Evolutionary conservation across 2,329 filamentous ascomycete genomes (phyloP).

Genomic region (Clonostachys solani): DNA sequence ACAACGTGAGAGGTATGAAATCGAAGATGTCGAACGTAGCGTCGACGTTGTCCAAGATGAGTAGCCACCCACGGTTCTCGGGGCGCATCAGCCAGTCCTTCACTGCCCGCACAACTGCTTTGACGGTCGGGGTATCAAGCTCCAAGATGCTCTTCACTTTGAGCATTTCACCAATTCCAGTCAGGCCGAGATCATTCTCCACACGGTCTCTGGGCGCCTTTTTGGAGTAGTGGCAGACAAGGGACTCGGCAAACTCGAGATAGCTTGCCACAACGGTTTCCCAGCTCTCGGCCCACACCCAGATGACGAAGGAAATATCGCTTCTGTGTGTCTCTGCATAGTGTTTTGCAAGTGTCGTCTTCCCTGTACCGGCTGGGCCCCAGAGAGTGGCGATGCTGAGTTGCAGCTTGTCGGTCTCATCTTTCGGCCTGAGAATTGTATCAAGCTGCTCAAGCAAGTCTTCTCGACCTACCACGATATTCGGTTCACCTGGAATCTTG

Average conservation of each 20-base stretch:
- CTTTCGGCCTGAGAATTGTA: slow-evolving; percentile 4
- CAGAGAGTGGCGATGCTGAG: slow-evolving; percentile 13
- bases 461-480: slow-evolving; percentile 3
- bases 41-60: slow-evolving; percentile 15
- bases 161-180: slow-evolving; percentile 14
- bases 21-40: slow-evolving; percentile 14
- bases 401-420: slow-evolving; percentile 4
- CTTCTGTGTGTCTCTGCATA: slow-evolving; percentile 12
- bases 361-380: slow-evolving; percentile 12
- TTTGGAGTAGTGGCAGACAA: slow-evolving; percentile 13
- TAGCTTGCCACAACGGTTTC: slow-evolving; percentile 16
- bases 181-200: slow-evolving; percentile 14
- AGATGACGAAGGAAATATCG: slow-evolving; percentile 15
- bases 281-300: slow-evolving; percentile 17
- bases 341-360: slow-evolving; percentile 14
- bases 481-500: slow-evolving; percentile 6
- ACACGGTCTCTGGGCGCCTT: slow-evolving; percentile 7
- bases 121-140: slow-evolving; percentile 11
- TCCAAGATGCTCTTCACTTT: slow-evolving; percentile 12
- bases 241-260: slow-evolving; percentile 12
- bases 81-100: slow-evolving; percentile 17
- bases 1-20: slow-evolving; percentile 15
- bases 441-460: slow-evolving; percentile 8
- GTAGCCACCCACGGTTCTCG: slow-evolving; percentile 14
- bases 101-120: slow-evolving; percentile 14